phyloP scores from a whole-genome alignment of 2,329 filamentous ascomycete genomes.

The Trichoderma endophyticum region DNA sequence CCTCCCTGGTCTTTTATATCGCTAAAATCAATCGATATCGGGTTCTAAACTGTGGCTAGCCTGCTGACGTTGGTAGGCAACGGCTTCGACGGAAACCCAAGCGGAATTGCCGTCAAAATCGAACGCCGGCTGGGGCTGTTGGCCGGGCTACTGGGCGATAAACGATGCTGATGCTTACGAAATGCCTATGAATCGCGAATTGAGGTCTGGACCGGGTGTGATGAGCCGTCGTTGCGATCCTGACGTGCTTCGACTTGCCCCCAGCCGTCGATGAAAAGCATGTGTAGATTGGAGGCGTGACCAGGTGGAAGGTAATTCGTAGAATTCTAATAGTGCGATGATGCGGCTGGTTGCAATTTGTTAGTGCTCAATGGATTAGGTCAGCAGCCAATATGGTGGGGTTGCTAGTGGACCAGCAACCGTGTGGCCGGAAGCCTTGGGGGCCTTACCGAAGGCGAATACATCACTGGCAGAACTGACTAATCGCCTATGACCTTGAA shows the following conservation, averaged over 20 bases:
- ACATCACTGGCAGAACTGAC: background rate
- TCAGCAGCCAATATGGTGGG: conserved; percentile 15
- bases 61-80: background rate
- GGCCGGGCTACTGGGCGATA: conserved; percentile 9
- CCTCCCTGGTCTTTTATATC: background rate
- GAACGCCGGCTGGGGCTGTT: conserved; percentile 6
- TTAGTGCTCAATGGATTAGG: conserved; percentile 19
- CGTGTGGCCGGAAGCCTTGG: conserved; percentile 4
- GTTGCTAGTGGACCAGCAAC: conserved; percentile 16
- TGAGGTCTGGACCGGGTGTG: background rate
- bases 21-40: background rate
- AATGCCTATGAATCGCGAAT: conserved; percentile 2
- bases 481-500: conserved; percentile 1
- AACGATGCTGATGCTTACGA: conserved; percentile 11
- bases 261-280: conserved; percentile 5
- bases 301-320: conserved; percentile 17
- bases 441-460: background rate
- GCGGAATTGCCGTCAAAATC: conserved; percentile 10
- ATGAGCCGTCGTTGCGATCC: conserved; percentile 15
- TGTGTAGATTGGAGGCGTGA: conserved; percentile 18
- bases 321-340: conserved; percentile 18
- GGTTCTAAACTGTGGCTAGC: background rate
- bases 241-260: background rate
- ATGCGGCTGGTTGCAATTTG: conserved; percentile 18
- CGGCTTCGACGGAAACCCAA: conserved; percentile 14